Base-by-base conservation (phyloP, 768 basidiomycete genomes). In the Termitomyces sp. region DNA sequence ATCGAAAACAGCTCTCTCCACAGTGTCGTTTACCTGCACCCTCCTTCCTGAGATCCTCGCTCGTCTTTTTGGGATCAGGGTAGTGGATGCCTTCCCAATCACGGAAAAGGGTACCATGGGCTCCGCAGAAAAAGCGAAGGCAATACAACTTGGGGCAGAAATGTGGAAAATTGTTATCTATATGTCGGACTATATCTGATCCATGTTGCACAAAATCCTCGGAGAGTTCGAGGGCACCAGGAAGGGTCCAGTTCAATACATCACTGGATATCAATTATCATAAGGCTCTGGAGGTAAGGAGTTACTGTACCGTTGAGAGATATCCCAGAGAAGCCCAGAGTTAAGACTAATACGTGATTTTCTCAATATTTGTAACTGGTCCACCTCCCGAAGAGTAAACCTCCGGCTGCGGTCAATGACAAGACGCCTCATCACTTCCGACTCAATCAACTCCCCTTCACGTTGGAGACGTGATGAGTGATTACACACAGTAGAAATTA, bases 101-200 rank as follows among this genome's bases (percentile, higher is more conserved):
- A 21, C 16, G 3, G 17, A 41, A 49, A 23, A 25, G 44, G 57
- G 5, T 61, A 70, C 68, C 44, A 52, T 83, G 82, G 0, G 72
- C 65, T 11, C 63, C 53, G 58, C 82, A 84, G 21, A 57, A 60
- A 0, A 73, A 64, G 16, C 69, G 62, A 5, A 81, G 47, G 42
- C 82, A 84, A 35, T 73, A 74, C 5, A 77, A 60, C 43, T 73
- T 78, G 5, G 76, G 73, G 58, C 82, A 84, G 50, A 82, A 83
- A 4, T 63, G 21, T 10, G 37, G 61, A 12, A 73, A 57, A 21
- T 68, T 68, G 5, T 68, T 67, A 14, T 65, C 60, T 28, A 81
- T 45, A 41, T 72, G 66, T 2, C 59, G 54, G 27, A 63, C 65
- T 9, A 80, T 55, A 59, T 77, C 60, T 17, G 63, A 51, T 11